A percentile compares a stretch with the other conserved stretches of the same genome.
These are phyloP conservation scores for Metschnikowia chrysomelidarum DNA, from an alignment of 805 yeast species.

Conservation along the genomic window DNA sequence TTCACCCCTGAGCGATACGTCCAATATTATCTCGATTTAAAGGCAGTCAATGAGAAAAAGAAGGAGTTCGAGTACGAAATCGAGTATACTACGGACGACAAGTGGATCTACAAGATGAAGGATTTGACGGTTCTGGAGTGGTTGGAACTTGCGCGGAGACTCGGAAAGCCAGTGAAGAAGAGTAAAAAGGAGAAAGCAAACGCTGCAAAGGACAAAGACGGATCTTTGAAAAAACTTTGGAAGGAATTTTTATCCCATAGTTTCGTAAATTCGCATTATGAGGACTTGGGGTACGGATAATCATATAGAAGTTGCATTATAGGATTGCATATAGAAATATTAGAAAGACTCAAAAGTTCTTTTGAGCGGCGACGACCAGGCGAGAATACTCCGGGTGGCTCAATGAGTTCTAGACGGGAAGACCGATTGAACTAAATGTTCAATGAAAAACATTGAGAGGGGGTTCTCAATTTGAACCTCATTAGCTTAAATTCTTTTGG, in stretches of 20 bases:
- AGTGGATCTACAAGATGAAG: conserved; percentile 48
- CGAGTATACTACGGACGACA: conserved; percentile 69
- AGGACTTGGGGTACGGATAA: conserved; percentile 45
- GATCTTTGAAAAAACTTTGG: conserved; percentile 50
- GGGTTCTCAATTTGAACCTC: too few species aligned
- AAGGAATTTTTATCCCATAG: conserved; percentile 51
- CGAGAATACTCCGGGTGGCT: too few species aligned
- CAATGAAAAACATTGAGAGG: too few species aligned
- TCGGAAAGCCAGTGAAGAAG: conserved; percentile 42
- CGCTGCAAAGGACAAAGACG: conserved; percentile 3
- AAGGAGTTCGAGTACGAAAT: conserved; percentile 55
- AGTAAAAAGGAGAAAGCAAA: conserved; percentile 2
- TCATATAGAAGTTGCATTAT: background rate
- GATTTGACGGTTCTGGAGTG: conserved; percentile 61
- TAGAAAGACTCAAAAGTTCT: background rate
- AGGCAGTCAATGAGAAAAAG: conserved; percentile 42
- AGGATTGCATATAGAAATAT: background rate
- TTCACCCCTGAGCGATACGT: conserved; percentile 72
- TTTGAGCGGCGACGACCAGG: too few species aligned
- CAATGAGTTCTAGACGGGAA: too few species aligned
- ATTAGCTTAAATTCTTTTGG: too few species aligned
- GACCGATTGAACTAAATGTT: too few species aligned
- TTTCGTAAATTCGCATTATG: conserved; percentile 65
- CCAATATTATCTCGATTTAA: conserved; percentile 71
- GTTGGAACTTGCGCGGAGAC: conserved; percentile 52